Conservation (phyloP, 768 basidiomycete genomes). For the Nidularia pulvinata region DNA sequence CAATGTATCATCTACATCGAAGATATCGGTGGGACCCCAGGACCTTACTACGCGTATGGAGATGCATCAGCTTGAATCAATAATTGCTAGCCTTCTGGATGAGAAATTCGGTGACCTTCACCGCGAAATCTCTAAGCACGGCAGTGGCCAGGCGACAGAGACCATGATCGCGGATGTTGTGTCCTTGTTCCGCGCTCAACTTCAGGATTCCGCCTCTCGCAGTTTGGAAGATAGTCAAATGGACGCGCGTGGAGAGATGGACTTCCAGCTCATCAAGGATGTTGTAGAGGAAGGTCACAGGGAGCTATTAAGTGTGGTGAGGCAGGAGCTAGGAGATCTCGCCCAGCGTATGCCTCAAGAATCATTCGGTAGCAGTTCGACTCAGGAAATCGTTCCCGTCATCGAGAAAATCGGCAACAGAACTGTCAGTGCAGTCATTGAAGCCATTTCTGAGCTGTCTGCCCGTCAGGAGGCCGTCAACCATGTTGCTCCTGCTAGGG, state of each 20-base stretch:
- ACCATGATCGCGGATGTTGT: slow-evolving; percentile 67
- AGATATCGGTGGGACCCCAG: slow-evolving; percentile 32
- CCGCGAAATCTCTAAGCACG: slow-evolving; percentile 29
- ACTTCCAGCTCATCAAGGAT: slow-evolving; percentile 75
- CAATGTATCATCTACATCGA: slow-evolving; percentile 36
- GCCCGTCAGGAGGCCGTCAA: slow-evolving; percentile 55
- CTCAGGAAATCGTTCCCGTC: slow-evolving; percentile 33
- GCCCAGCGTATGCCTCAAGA: slow-evolving; percentile 35
- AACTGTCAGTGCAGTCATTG: slow-evolving; percentile 59
- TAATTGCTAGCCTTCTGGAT: slow-evolving; percentile 64
- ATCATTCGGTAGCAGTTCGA: slow-evolving; percentile 13
- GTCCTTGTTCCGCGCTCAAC: slow-evolving; percentile 64
- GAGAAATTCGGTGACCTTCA: slow-evolving; percentile 61
- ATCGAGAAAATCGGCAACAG: slow-evolving; percentile 61
- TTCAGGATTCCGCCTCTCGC: slow-evolving; percentile 60
- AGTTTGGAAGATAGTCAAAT: slow-evolving; percentile 60
- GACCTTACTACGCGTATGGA: slow-evolving; percentile 59
- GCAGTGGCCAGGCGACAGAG: slow-evolving; percentile 40
- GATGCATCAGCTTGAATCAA: slow-evolving; percentile 58
- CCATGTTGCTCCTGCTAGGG: slow-evolving; percentile 42
- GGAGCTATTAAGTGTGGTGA: slow-evolving; percentile 55
- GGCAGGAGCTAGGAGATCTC: slow-evolving; percentile 57
- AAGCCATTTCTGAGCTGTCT: slow-evolving; percentile 56
- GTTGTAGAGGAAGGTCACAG: slow-evolving; percentile 68
- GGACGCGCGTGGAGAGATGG: slow-evolving; percentile 77